These are phyloP conservation scores for Penicillium alfredii DNA, from an alignment of 495 filamentous ascomycete species.

Conservation along the genomic window DNA sequence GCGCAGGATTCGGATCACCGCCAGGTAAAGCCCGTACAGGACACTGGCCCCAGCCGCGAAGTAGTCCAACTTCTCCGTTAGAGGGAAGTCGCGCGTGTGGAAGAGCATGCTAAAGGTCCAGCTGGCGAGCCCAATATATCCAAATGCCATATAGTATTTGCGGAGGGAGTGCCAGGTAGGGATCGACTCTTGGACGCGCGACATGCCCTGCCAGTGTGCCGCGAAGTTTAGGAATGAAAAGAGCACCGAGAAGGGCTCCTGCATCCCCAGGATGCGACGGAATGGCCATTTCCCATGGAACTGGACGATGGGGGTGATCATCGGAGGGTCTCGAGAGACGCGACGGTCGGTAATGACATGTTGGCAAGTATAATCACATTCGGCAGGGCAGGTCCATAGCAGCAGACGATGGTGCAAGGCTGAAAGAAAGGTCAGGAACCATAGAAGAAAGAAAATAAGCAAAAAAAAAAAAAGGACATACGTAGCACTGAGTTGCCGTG, in stretches of 20 bases:
- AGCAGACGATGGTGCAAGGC: slow-evolving; percentile 47
- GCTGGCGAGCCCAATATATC: slow-evolving; percentile 72
- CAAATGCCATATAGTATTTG: slow-evolving; percentile 72
- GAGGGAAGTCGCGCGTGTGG: slow-evolving; percentile 76
- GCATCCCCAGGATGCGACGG: slow-evolving; percentile 78
- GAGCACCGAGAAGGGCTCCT: slow-evolving; percentile 88
- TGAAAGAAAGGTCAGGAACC: slow-evolving; percentile 18
- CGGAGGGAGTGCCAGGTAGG: slow-evolving; percentile 69
- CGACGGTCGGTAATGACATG: slow-evolving; percentile 81
- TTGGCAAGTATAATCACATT: slow-evolving; percentile 98
- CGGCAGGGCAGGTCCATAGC: slow-evolving; percentile 66
- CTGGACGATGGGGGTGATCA: slow-evolving; percentile 67
- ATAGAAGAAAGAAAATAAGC: slow-evolving; percentile 1
- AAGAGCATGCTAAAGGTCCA: slow-evolving; percentile 90
- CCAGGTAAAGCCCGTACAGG: slow-evolving; percentile 83
- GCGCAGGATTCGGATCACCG: slow-evolving; percentile 73
- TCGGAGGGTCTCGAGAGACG: slow-evolving; percentile 55
- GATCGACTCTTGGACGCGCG: slow-evolving; percentile 60
- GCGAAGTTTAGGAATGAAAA: slow-evolving; percentile 87
- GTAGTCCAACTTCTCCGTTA: slow-evolving; percentile 93
- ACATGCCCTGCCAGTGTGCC: slow-evolving; percentile 78
- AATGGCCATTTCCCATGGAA: slow-evolving; percentile 99
- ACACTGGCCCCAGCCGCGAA: slow-evolving; percentile 90
- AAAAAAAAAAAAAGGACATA: slow-evolving; percentile 22
- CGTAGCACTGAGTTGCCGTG: slow-evolving; percentile 41